Evolutionary conservation across 2,329 filamentous ascomycete species (phyloP).

Genomic region (Aureobasidium sp.): DNA sequence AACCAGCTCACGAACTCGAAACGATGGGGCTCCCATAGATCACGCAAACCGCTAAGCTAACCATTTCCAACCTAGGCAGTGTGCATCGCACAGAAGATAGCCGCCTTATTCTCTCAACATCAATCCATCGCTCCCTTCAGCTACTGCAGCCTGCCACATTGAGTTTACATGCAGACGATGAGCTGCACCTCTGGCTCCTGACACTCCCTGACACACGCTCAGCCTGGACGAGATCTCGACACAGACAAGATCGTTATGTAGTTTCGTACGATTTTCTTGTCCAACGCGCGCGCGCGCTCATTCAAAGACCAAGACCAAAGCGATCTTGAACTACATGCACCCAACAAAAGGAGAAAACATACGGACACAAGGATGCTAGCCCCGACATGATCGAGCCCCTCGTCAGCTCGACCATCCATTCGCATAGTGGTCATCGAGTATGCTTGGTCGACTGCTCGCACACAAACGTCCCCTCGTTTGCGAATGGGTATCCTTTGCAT

Average conservation of each 20-base stretch:
- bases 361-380: constrained; percentile 1
- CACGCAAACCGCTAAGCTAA: constrained; percentile 1
- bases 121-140: neutral
- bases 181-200: neutral
- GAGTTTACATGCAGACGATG: constrained; percentile 3
- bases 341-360: constrained; percentile 5
- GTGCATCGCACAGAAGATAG: neutral
- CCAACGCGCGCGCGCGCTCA: neutral
- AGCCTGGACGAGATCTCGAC: constrained; percentile 3
- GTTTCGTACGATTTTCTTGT: neutral
- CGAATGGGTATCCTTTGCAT: neutral
- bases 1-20: constrained; percentile 4
- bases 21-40: neutral
- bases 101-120: neutral
- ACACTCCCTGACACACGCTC: neutral
- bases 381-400: neutral
- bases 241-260: neutral
- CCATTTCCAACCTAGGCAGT: constrained; percentile 1
- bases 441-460: constrained; percentile 2
- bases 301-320: neutral
- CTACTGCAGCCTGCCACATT: constrained; percentile 7
- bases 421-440: neutral
- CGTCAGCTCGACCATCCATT: neutral
- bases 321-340: constrained; percentile 2
- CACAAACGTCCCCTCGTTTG: neutral